Conservation (phyloP, 108 stramenopile species). For the Licmophora abbreviata region DNA sequence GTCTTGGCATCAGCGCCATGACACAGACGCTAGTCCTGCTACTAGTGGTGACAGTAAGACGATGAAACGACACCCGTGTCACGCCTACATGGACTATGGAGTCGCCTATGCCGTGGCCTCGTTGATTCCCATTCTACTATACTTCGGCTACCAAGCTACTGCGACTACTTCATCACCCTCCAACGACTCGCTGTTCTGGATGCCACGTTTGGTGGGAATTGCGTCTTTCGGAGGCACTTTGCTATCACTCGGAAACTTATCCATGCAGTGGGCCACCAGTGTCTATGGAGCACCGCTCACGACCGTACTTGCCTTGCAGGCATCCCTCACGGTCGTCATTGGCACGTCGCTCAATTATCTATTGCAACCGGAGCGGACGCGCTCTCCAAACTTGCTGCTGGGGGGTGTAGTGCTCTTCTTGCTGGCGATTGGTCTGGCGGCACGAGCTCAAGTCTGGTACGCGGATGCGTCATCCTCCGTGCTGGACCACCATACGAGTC, state of each 20-base stretch:
- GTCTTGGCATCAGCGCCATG: constrained; percentile 4
- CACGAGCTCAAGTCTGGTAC: constrained; percentile 20
- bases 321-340: constrained; percentile 30
- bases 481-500: constrained; percentile 6
- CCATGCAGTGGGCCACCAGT: constrained; percentile 24
- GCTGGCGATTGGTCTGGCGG: constrained; percentile 26
- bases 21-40: constrained; percentile 1
- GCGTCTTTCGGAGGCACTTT: constrained; percentile 24
- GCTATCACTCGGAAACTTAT: constrained; percentile 26
- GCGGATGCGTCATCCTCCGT: no score
- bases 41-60: neutral
- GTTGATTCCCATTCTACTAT: constrained; percentile 8
- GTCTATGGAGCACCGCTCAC: constrained; percentile 28
- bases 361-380: constrained; percentile 21
- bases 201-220: constrained; percentile 10
- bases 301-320: constrained; percentile 25
- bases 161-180: no score
- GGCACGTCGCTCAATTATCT: constrained; percentile 32
- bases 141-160: neutral
- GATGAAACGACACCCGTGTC: constrained; percentile 14
- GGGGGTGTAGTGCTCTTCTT: constrained; percentile 20
- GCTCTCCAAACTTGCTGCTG: constrained; percentile 10
- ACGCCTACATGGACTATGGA: constrained; percentile 32
- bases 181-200: neutral
- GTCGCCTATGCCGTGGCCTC: constrained; percentile 22